phyloP scores from a whole-genome alignment of 2,329 filamentous ascomycete species.

The Neurospora sp. region DNA sequence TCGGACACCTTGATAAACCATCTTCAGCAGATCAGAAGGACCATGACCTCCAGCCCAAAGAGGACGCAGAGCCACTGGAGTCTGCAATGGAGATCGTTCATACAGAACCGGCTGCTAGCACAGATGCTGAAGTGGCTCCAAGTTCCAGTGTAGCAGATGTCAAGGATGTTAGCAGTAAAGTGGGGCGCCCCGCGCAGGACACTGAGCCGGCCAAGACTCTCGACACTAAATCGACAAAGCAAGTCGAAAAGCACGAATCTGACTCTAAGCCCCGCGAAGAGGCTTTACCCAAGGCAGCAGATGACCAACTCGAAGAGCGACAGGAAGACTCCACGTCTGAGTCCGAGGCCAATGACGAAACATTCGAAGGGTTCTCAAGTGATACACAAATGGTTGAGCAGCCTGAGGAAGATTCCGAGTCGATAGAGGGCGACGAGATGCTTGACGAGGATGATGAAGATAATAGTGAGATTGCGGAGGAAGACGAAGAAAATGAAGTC shows the following conservation, averaged over 20 bases:
- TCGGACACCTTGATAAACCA: not conserved
- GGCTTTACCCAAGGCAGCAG: not conserved
- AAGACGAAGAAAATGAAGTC: slow-evolving; percentile 2
- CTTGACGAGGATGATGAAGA: slow-evolving; percentile 3
- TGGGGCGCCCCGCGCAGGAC: not conserved
- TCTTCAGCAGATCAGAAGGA: not conserved
- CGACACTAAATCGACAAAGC: not conserved
- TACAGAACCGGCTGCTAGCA: not conserved
- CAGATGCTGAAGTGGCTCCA: not conserved
- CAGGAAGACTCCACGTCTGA: not conserved
- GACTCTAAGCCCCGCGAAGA: not conserved
- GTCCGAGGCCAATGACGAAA: not conserved
- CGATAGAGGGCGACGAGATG: not conserved
- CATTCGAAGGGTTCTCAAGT: not conserved
- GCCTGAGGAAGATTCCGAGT: not conserved
- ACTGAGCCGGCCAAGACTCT: not conserved
- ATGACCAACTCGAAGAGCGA: not conserved
- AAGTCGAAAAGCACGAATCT: not conserved
- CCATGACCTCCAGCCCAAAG: not conserved
- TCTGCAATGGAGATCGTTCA: not conserved
- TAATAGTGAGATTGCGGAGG: slow-evolving; percentile 5
- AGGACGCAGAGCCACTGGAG: not conserved
- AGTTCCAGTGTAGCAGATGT: not conserved
- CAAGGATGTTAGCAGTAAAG: not conserved
- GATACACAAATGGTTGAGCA: not conserved